These are phyloP conservation scores for Colletotrichum sojae DNA, from an alignment of 2,329 filamentous ascomycete species.

Conservation along the genomic window DNA sequence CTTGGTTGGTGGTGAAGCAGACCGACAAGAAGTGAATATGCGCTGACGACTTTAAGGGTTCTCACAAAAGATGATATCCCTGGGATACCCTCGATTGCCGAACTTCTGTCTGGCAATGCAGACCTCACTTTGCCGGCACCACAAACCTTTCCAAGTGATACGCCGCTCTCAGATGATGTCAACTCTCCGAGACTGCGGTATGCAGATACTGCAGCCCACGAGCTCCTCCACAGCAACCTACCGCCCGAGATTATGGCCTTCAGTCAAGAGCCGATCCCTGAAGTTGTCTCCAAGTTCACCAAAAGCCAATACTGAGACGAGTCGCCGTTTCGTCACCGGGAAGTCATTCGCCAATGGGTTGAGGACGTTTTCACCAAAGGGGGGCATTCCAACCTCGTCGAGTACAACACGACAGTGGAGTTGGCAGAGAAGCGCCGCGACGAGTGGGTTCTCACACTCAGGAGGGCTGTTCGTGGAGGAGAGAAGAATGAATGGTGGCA, in stretches of 20 bases:
- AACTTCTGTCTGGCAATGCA: background rate
- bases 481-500: slow-evolving; percentile 55
- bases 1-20: slow-evolving; percentile 15
- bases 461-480: slow-evolving; percentile 52
- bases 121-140: background rate
- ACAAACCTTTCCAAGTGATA: background rate
- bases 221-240: slow-evolving; percentile 2
- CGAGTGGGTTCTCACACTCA: slow-evolving; percentile 65
- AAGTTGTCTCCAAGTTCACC: slow-evolving; percentile 57
- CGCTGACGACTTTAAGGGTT: background rate
- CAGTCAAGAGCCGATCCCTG: slow-evolving; percentile 64
- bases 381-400: slow-evolving; percentile 52
- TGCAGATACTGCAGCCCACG: background rate
- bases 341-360: slow-evolving; percentile 66
- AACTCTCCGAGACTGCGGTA: background rate
- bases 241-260: slow-evolving; percentile 47
- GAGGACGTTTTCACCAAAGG: slow-evolving; percentile 53
- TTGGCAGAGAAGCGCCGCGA: slow-evolving; percentile 58
- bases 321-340: slow-evolving; percentile 69
- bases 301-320: slow-evolving; percentile 62
- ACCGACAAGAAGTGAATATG: too few relatives aligned
- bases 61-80: background rate
- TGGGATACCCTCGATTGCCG: too few relatives aligned
- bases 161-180: background rate
- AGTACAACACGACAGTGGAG: slow-evolving; percentile 71